These are phyloP conservation scores for Capsella rubella DNA, from an alignment of 441 rosid species.

Conservation along the genomic window DNA sequence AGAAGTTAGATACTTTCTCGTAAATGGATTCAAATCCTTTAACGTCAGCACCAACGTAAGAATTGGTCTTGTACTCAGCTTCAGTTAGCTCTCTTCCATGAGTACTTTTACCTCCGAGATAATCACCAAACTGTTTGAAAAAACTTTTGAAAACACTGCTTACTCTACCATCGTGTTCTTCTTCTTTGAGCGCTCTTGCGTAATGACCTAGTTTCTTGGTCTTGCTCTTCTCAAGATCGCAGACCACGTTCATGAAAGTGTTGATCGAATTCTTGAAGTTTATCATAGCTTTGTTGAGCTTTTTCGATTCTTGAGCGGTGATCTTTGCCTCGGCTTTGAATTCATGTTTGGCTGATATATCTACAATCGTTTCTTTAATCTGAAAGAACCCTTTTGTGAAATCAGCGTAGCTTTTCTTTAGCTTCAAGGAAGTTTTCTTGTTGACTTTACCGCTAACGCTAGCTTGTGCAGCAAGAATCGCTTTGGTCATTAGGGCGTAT, in stretches of 20 bases:
- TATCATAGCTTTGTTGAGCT: neutral
- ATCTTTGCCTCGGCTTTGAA: slow-evolving; percentile 36
- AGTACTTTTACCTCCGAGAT: neutral
- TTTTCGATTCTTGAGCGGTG: neutral
- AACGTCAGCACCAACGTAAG: slow-evolving; percentile 5
- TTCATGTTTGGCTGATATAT: slow-evolving; percentile 39
- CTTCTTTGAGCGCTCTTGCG: slow-evolving; percentile 22
- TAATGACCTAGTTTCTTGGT: slow-evolving; percentile 1
- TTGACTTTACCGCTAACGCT: slow-evolving; percentile 17
- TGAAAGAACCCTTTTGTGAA: slow-evolving; percentile 13
- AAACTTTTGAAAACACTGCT: neutral
- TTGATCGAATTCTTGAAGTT: slow-evolving; percentile 23
- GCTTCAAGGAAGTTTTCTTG: slow-evolving; percentile 25
- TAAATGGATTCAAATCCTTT: slow-evolving; percentile 5
- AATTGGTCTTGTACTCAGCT: neutral
- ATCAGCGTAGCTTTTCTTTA: slow-evolving; percentile 19
- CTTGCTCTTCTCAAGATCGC: slow-evolving; percentile 26
- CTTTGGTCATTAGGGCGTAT: slow-evolving; percentile 17
- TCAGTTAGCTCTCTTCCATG: slow-evolving; percentile 23
- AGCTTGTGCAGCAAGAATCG: slow-evolving; percentile 23
- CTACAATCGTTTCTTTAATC: slow-evolving; percentile 10
- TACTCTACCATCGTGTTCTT: neutral
- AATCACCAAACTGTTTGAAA: neutral
- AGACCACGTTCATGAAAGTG: slow-evolving; percentile 18
- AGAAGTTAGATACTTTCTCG: neutral